phyloP scores from a whole-genome alignment of 768 basidiomycete genomes.

The Trametes maxima region DNA sequence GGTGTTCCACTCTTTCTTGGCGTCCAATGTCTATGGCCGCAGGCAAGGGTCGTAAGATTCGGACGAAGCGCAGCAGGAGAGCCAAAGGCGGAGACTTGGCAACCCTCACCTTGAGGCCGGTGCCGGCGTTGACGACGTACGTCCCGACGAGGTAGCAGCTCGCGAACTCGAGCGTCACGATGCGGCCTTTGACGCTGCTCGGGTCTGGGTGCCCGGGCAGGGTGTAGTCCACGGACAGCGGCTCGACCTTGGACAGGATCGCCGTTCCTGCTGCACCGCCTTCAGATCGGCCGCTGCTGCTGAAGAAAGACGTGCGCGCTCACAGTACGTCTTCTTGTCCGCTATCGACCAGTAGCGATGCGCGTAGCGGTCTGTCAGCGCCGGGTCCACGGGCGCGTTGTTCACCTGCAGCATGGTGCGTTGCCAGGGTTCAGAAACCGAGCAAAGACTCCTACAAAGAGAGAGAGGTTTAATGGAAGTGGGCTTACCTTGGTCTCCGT shows the following conservation, averaged over 20 bases:
- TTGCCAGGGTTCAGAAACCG: neutral
- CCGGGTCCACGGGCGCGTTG: conserved; percentile 61
- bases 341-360: conserved; percentile 78
- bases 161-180: conserved; percentile 81
- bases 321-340: conserved; percentile 78
- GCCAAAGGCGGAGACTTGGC: neutral
- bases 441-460: neutral
- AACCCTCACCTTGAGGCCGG: conserved; percentile 62
- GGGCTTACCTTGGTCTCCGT: conserved; percentile 79
- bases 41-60: neutral
- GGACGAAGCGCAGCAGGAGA: neutral
- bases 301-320: conserved; percentile 24
- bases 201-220: conserved; percentile 80
- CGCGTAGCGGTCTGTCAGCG: conserved; percentile 60
- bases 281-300: neutral
- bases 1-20: conserved; percentile 77
- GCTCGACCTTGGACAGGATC: conserved; percentile 75
- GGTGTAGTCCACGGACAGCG: conserved; percentile 61
- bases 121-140: conserved; percentile 85
- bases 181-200: conserved; percentile 67
- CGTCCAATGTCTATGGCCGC: conserved; percentile 61
- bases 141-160: conserved; percentile 72
- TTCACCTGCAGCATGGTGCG: conserved; percentile 56
- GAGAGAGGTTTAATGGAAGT: neutral
- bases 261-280: conserved; percentile 69